Base-by-base conservation (phyloP, 1,284 basidiomycete genomes). In the Rhizoctonia solani region DNA sequence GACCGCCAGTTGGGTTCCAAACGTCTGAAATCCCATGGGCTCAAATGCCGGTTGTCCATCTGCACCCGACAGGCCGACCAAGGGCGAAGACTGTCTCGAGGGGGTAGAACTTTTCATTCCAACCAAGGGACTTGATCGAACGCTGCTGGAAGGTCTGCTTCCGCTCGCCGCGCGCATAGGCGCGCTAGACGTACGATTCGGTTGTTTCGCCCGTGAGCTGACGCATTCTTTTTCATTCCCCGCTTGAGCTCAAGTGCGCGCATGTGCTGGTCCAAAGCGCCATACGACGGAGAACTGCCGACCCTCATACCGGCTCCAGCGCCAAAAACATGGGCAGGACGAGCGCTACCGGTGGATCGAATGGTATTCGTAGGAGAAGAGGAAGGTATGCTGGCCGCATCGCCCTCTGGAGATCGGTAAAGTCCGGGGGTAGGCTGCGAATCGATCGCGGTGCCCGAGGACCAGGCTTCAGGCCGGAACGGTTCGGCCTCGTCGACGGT, bases 231-330 rank as follows among this genome's bases (percentile, higher is more conserved):
- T 29, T 63, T 63, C 58, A 63, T 63, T 21, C 58, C 58, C 21
- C 58, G 58, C 47, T 63, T 63, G 46, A 63, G 58, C 47, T 63
- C 58, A 34, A 63, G 58, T 27, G 58, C 47, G 29, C 58, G 58
- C 58, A 63, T 63, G 47, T 63, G 58, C 58, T 63, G 58, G 32
- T 63, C 58, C 11, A 63, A 34, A 11, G 58, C 58, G 30, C 58
- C 58, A 29, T 63, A 63, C 32, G 58, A 63, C 21, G 58, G 58
- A n/a, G 58, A 63, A 25, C 47, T 63, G 34, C 58, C 58, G 16
- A 59, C 30, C 13, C 56, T 41, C 47, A 63, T 27, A 13, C 58
- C 21, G 3, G 19, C 29, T 11, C 50, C 50, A 16, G 25, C 2
- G 14, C 14, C 29, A 27, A 44, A 63, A 32, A 39, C 47, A 11